Conservation (phyloP, 495 filamentous ascomycete genomes). For the Podospora didyma region DNA sequence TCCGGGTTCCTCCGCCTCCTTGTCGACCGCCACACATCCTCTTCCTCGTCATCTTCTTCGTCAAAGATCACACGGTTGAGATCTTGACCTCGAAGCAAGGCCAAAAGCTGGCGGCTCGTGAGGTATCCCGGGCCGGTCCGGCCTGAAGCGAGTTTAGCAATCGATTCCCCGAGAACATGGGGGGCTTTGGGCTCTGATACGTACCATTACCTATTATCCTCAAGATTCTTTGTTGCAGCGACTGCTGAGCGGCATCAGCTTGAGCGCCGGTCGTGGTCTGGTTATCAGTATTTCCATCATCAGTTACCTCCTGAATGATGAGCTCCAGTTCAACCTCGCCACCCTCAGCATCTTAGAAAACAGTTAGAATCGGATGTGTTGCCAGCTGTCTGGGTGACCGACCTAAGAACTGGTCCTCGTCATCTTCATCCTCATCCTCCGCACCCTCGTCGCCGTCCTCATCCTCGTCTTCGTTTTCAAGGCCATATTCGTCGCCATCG, state of each 20-base stretch:
- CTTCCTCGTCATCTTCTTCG: slow-evolving; percentile 32
- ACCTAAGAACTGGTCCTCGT: slow-evolving; percentile 43
- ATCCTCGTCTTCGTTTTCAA: slow-evolving; percentile 10
- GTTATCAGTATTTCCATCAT: background rate
- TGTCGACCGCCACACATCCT: background rate
- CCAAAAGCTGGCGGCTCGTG: slow-evolving; percentile 45
- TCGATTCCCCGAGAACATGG: background rate
- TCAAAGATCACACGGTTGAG: slow-evolving; percentile 32
- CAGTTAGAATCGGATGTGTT: slow-evolving; percentile 6
- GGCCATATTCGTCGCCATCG: slow-evolving; percentile 1
- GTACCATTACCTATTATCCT: slow-evolving; percentile 25
- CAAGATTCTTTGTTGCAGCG: slow-evolving; percentile 26
- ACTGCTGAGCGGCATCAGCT: slow-evolving; percentile 1
- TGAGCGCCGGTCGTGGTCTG: background rate
- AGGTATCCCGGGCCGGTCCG: slow-evolving; percentile 22
- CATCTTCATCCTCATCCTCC: slow-evolving; percentile 45
- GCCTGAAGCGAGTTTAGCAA: slow-evolving; percentile 14
- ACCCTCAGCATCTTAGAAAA: slow-evolving; percentile 25
- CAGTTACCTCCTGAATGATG: slow-evolving; percentile 19
- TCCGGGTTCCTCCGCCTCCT: slow-evolving; percentile 27
- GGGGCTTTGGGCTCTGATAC: slow-evolving; percentile 3
- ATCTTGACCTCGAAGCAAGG: slow-evolving; percentile 42
- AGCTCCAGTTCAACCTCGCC: slow-evolving; percentile 30
- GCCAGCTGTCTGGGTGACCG: background rate
- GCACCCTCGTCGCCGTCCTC: slow-evolving; percentile 16